Conservation (phyloP, 805 yeast species). For the Monosporozyma unispora region DNA sequence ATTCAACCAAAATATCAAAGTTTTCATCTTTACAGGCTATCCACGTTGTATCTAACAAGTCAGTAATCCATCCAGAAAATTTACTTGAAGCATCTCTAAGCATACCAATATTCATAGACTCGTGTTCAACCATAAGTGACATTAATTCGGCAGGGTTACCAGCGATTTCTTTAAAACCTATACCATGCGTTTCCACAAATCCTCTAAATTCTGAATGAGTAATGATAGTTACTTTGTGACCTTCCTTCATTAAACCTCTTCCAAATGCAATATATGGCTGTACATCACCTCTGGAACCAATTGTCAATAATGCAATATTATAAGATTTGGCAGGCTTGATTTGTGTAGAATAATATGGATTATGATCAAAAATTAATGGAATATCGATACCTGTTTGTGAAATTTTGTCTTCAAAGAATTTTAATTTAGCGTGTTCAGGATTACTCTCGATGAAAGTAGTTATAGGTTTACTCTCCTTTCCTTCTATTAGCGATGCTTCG, state of each 20-base stretch:
- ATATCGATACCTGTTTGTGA: constrained; percentile 53
- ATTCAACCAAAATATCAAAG: constrained; percentile 72
- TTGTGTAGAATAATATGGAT: constrained; percentile 44
- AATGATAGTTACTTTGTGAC: constrained; percentile 76
- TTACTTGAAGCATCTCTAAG: constrained; percentile 72
- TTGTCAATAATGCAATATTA: constrained; percentile 65
- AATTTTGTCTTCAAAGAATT: constrained; percentile 59
- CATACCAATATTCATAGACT: constrained; percentile 74
- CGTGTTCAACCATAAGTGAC: constrained; percentile 88
- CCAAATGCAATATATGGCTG: constrained; percentile 94
- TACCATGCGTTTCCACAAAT: constrained; percentile 62
- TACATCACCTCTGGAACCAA: constrained; percentile 94
- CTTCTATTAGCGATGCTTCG: background rate
- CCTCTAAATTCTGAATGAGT: constrained; percentile 74
- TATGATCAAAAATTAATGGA: constrained; percentile 61
- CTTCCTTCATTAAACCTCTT: constrained; percentile 66
- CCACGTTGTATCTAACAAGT: constrained; percentile 70
- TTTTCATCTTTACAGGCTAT: constrained; percentile 62
- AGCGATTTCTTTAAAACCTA: constrained; percentile 66
- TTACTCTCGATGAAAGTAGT: constrained; percentile 11
- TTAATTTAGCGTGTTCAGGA: constrained; percentile 48
- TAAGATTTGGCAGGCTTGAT: constrained; percentile 46
- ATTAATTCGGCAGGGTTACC: constrained; percentile 90
- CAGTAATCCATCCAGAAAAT: constrained; percentile 77
- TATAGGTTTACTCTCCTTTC: background rate